These are phyloP conservation scores for Nadsonia starkeyi-henricii DNA, from an alignment of 1,139 yeast genomes.

Conservation along the genomic window DNA sequence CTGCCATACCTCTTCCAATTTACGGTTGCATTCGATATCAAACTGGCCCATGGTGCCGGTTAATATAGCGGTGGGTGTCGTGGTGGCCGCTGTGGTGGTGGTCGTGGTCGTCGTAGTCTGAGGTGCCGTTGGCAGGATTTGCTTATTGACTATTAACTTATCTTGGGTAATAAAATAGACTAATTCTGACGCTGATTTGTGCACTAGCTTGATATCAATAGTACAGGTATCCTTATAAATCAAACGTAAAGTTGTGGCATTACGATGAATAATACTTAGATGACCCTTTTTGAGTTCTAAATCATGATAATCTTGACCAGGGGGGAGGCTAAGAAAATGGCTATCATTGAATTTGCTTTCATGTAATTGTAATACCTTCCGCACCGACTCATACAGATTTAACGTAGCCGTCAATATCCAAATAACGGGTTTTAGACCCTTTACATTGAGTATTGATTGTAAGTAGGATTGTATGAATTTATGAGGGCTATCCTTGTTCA, in stretches of 20 bases:
- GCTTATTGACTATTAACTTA: neutral
- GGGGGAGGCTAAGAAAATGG: neutral
- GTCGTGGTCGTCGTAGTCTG: too few species aligned
- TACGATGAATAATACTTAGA: slow-evolving; percentile 9
- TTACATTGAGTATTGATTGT: slow-evolving; percentile 13
- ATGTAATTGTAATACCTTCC: slow-evolving; percentile 7
- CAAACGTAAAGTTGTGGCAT: slow-evolving; percentile 11
- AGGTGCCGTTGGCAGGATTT: too few species aligned
- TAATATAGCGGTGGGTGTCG: neutral
- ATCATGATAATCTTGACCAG: slow-evolving; percentile 1
- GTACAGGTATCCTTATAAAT: slow-evolving; percentile 2
- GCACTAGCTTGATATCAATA: neutral
- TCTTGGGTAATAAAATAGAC: neutral
- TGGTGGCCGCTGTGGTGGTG: too few species aligned
- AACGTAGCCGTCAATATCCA: slow-evolving; percentile 17
- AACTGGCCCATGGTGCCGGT: neutral
- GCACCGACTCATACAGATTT: slow-evolving; percentile 17
- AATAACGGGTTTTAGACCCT: slow-evolving; percentile 19
- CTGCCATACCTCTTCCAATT: neutral
- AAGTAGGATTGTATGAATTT: slow-evolving; percentile 13
- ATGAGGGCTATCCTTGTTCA: slow-evolving; percentile 16
- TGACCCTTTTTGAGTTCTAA: neutral
- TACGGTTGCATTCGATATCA: neutral
- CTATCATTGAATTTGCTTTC: neutral
- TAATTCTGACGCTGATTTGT: neutral